phyloP scores from a whole-genome alignment of 192 early-diverging fungal genomes.

The Podila minutissima region DNA sequence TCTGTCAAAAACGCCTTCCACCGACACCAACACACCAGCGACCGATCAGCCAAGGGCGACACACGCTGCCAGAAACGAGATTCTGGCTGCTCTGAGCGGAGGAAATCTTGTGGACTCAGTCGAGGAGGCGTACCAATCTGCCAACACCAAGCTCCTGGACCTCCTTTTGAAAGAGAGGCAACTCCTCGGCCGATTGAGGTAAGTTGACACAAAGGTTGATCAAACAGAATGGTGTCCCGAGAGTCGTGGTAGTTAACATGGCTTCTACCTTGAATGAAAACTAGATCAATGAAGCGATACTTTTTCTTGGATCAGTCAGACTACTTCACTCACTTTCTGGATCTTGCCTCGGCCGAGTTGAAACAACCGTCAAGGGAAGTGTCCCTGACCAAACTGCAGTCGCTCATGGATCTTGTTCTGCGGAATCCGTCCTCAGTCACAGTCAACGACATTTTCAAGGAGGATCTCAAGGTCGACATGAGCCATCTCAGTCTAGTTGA shows the following conservation, averaged over 20 bases:
- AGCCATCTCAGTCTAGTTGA: conserved; percentile 70
- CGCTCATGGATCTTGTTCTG: conserved; percentile 87
- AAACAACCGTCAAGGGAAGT: conserved; percentile 76
- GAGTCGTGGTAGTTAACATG: not conserved
- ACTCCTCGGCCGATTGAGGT: conserved; percentile 79
- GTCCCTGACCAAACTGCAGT: conserved; percentile 76
- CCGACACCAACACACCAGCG: conserved; percentile 30
- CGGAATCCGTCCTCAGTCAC: conserved; percentile 87
- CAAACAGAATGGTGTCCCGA: not conserved
- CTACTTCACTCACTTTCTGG: conserved; percentile 94
- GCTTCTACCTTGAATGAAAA: not conserved
- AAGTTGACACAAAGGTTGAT: not conserved
- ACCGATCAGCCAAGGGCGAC: conserved; percentile 20
- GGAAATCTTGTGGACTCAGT: conserved; percentile 74
- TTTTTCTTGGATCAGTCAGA: conserved; percentile 94
- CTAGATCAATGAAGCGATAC: conserved; percentile 91
- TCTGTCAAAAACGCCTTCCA: conserved; percentile 25
- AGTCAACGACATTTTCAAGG: conserved; percentile 84
- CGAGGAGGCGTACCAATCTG: conserved; percentile 85
- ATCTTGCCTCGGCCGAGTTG: conserved; percentile 84
- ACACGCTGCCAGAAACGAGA: conserved; percentile 52
- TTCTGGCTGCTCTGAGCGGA: conserved; percentile 68
- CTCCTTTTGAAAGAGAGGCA: conserved; percentile 83
- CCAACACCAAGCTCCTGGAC: conserved; percentile 87
- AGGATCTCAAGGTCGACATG: conserved; percentile 85